Evolutionary conservation across 2,329 filamentous ascomycete species (phyloP), one percentile per base, ranked within the genome.

Genomic region (Epichloe aotearoae): DNA sequence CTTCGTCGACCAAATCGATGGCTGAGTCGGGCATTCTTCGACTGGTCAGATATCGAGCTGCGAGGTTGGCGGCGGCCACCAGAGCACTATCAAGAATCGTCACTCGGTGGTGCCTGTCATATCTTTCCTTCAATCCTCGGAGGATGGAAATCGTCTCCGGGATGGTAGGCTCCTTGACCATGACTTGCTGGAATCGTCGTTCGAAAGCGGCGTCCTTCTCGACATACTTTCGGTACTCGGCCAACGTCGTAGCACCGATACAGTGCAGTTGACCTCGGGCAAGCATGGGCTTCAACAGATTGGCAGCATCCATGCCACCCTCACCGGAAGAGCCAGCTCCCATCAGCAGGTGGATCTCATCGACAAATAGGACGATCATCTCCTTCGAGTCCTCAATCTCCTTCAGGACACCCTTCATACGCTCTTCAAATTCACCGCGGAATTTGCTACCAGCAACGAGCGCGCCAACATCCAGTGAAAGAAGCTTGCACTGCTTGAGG

Each of bases 281-380:
- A 58, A 98, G 80, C 91, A 97, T 97, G 52, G 93, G 93, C 74
- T 98, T 98, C 56, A 98, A 78, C 61, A 98, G 73, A 67, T 98
- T 98, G 61, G 93, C 93, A 47, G 93, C 93, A 64, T 98, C 93
- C 93, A 98, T 98, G 60, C 93, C 93, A 57, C 93, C 93, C 66
- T 97, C 91, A 52, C 93, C 93, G 50, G 86, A 91, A 38, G 89
- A 83, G 53, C 93, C 93, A 57, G 93, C 93, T 53, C 93, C 93
- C 93, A 98, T 98, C 55, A 98, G 82, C 55, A 98, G 77, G 72
- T 98, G 93, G 57, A 98, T 98, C 68, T 98, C 93, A 68, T 98
- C 93, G 58, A 98, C 93, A 61, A 98, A 98, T 55, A 98, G 82
- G 49, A 98, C 85, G 63, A 98, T 96, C 75, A 90, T 95, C 52